phyloP scores from a whole-genome alignment of 2,329 filamentous ascomycete species.

The Cryphonectria parasitica region DNA sequence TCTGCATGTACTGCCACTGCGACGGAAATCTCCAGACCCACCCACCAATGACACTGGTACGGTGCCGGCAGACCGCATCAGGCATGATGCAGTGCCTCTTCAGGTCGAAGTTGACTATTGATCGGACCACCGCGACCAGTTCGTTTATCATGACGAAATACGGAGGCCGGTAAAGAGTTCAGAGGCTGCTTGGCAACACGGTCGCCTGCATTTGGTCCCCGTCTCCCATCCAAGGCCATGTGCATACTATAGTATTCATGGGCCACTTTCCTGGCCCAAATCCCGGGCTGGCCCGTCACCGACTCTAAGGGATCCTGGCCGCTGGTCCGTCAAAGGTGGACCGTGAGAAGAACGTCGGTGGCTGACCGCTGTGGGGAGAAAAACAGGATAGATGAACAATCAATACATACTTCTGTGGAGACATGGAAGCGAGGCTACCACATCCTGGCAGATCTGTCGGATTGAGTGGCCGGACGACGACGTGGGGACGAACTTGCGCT shows the following conservation, averaged over 20 bases:
- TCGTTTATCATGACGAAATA: background rate
- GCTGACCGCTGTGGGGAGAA: conserved; percentile 5
- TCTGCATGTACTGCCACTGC: background rate
- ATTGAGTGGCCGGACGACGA: background rate
- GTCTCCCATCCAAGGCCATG: background rate
- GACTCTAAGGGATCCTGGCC: conserved; percentile 6
- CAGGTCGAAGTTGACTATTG: background rate
- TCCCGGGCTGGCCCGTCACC: conserved; percentile 5
- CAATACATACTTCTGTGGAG: background rate
- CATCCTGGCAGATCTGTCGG: background rate
- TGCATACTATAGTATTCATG: background rate
- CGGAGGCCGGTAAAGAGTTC: background rate
- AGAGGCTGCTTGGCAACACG: background rate
- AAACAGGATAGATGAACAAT: background rate
- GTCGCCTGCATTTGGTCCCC: background rate
- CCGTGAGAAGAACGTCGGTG: conserved; percentile 13
- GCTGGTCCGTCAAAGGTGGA: conserved; percentile 1
- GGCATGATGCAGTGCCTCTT: background rate
- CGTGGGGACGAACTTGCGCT: background rate
- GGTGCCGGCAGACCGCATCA: background rate
- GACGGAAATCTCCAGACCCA: background rate
- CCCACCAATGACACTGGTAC: background rate
- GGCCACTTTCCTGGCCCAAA: background rate
- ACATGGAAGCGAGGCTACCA: background rate
- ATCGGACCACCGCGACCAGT: background rate